A percentile compares a stretch with the other conserved stretches of the same genome.
Evolutionary conservation across 805 yeast species (phyloP).

Genomic region (Wickerhamiella parazyma): DNA sequence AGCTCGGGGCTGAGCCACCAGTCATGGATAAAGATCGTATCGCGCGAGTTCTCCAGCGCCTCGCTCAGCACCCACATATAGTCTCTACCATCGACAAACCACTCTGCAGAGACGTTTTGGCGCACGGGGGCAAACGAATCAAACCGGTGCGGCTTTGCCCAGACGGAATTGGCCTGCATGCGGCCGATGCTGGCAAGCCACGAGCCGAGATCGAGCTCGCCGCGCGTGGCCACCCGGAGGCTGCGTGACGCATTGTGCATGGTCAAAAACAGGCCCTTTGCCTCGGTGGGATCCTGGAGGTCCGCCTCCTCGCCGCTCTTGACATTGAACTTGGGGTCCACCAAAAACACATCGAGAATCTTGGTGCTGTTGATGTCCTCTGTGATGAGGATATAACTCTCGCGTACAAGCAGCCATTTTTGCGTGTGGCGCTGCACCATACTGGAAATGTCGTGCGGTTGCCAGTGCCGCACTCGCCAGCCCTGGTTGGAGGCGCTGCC

Average conservation of each 20-base stretch:
- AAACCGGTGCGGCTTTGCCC: conserved; percentile 69
- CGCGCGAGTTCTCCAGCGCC: conserved; percentile 86
- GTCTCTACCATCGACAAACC: conserved; percentile 95
- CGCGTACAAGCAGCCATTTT: conserved; percentile 84
- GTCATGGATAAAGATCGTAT: conserved; percentile 86
- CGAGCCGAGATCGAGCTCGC: conserved; percentile 65
- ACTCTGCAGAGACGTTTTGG: conserved; percentile 74
- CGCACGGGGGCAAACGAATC: conserved; percentile 88
- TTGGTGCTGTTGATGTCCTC: conserved; percentile 76
- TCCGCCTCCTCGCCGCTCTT: conserved; percentile 12
- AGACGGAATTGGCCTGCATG: conserved; percentile 54
- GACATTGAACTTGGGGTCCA: conserved; percentile 63
- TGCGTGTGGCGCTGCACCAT: conserved; percentile 85
- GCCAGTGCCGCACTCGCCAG: conserved; percentile 88
- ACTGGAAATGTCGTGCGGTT: conserved; percentile 60
- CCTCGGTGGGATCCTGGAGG: background rate
- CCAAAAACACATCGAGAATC: conserved; percentile 79
- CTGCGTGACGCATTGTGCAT: conserved; percentile 31
- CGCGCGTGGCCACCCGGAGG: conserved; percentile 41
- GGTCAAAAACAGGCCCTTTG: conserved; percentile 19
- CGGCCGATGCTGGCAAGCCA: conserved; percentile 63
- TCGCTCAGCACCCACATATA: conserved; percentile 92
- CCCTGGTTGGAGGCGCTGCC: conserved; percentile 83
- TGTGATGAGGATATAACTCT: conserved; percentile 73
- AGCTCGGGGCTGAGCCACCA: conserved; percentile 98